Conservation (phyloP, 352 stramenopile species). For the Globisporangium apiculatum region DNA sequence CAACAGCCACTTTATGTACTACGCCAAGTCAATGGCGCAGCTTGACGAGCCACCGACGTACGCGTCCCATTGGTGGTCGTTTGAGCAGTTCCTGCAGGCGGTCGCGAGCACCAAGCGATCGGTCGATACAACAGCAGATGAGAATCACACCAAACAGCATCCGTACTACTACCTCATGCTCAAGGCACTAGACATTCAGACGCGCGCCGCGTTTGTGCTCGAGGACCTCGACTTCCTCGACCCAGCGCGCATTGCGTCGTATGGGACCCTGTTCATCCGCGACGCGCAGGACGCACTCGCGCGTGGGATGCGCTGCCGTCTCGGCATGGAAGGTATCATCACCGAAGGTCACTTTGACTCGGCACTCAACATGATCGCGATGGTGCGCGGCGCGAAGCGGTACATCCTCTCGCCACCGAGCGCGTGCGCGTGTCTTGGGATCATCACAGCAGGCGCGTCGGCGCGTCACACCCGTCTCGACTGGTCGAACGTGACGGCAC, state of each 20-base stretch:
- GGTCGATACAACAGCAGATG: too few species aligned
- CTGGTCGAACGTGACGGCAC: constrained; percentile 65
- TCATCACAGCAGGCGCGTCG: constrained; percentile 74
- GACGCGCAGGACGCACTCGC: constrained; percentile 22
- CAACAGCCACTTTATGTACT: constrained; percentile 95
- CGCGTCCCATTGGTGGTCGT: constrained; percentile 47
- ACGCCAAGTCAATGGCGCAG: constrained; percentile 34
- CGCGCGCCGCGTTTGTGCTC: constrained; percentile 47
- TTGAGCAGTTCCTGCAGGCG: constrained; percentile 41
- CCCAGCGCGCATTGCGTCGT: constrained; percentile 39
- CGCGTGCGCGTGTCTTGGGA: constrained; percentile 72
- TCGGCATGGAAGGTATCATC: constrained; percentile 91
- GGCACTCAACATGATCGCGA: constrained; percentile 90
- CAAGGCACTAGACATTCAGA: constrained; percentile 34
- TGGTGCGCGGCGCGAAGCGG: constrained; percentile 86
- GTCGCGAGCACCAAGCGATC: constrained; percentile 16
- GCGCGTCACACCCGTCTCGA: constrained; percentile 88
- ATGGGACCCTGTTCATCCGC: constrained; percentile 49
- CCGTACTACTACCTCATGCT: constrained; percentile 61
- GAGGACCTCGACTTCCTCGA: constrained; percentile 91
- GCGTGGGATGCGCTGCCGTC: constrained; percentile 69
- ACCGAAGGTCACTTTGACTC: constrained; percentile 92
- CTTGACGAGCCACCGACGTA: constrained; percentile 33
- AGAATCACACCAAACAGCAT: constrained; percentile 7
- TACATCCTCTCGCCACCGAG: constrained; percentile 91